Evolutionary conservation across 2,329 filamentous ascomycete species (phyloP), one percentile per base, ranked within the genome.

Genomic region (Alternaria consortialis): DNA sequence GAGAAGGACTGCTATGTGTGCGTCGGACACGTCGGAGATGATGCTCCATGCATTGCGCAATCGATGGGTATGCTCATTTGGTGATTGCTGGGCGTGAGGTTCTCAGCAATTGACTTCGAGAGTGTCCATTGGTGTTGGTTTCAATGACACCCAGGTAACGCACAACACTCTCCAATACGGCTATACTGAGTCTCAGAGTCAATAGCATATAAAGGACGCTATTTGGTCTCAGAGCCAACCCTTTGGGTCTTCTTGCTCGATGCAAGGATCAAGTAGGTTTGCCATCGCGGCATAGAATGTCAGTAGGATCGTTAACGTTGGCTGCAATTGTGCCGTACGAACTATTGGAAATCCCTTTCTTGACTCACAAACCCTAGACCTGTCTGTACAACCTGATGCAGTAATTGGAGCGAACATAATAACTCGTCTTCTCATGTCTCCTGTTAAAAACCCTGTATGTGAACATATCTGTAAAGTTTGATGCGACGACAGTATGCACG

Each of bases 301-400:
- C 20, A 36, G 32, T 3, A 50, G 5, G 13, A 25, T 50, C 20
- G 46, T 50, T 50, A 23, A n/a, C 15, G 13, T 50, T n/a, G 7
- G 32, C 46, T 50, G 8, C 31, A 36, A 50, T 8, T 50, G 32
- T 50, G 46, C 46, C 32, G 46, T 50, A 50, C 15, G 17, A 50
- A 50, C 20, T 36, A 25, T 36, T 50, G 31, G 46, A 50, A 50
- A 50, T 36, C 20, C 31, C 46, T 50, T 50, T n/a, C 46, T 50
- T 31, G 25, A 15, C 12, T 34, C 23, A 15, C 7, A 25, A 9
- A 36, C 46, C 13, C 13, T 31, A 50, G n/a, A 50, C 17, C 2
- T 17, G 31, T 8, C 20, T 50, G 31, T 25, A 34, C n/a, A 37
- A 13, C 36, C 46, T 20, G 46, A 7, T 50, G 20, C 32, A 36